Base-by-base conservation (phyloP, 208 protist species). In the Trypanosoma lewisi region DNA sequence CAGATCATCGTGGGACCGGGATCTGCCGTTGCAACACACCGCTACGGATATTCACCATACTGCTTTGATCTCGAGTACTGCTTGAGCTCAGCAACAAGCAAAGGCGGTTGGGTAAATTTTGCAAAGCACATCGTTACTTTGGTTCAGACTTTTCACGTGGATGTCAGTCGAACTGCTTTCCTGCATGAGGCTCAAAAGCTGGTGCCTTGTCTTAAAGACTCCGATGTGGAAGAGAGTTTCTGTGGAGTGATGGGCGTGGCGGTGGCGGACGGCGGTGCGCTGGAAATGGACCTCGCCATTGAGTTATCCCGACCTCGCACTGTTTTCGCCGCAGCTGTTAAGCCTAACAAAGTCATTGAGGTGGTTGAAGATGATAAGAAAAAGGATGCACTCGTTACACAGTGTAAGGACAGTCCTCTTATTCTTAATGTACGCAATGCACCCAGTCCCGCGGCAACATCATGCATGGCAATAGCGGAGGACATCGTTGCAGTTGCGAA, bases 381-480 rank as follows among this genome's bases (percentile, higher is more conserved):
- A 39, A 57, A 41, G 47, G 42, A 17, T 16, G 48, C 30, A 19
- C 25, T 44, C 28, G 30, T 52, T 11, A 41, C 34, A 28, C 25
- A 53, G 28, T 58, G 65, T 37, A 72, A 53, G 7, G 42, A 37
- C 0, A 63, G 54, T 31, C 83, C 83, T 21, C 72, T 94, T 44
- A 83, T 94, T 56, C 27, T 96, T 3, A 90, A 96, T 63, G 82
- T 97, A n/a, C 78, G 91, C 47, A 97, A 96, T 61, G 87, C 89
- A 21, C 91, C 91, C 1, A 94, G 85, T 47, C 94, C 91, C 4
- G 81, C 89, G 0, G 89, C 91, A 14, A 97, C 94, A 9, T 73
- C 89, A 8, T 86, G 67, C 28, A 77, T 97, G 65, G 79, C 94
- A 17, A 95, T 97, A 51, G 91, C 91, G 0, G 78, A 96, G 44